Conservation (phyloP, 768 basidiomycete genomes). For the Naematelia encephala region DNA sequence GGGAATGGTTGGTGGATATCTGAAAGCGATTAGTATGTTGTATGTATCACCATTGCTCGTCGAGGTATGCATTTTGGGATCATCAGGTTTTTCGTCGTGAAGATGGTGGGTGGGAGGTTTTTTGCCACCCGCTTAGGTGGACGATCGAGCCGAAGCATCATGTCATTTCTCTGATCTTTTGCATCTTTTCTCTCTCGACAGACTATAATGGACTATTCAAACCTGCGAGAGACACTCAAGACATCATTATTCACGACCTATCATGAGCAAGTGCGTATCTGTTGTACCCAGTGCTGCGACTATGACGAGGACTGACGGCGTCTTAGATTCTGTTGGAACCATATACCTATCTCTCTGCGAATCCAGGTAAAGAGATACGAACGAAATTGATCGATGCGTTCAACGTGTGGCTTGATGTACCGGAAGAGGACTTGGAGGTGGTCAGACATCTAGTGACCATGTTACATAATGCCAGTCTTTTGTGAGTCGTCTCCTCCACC, state of each 20-base stretch:
- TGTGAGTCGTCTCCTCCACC: constrained; percentile 64
- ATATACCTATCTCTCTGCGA: constrained; percentile 73
- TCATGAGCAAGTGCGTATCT: constrained; percentile 23
- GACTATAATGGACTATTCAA: constrained; percentile 37
- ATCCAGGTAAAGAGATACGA: constrained; percentile 90
- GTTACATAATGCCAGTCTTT: constrained; percentile 88
- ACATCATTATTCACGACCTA: constrained; percentile 20
- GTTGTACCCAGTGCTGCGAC: not conserved
- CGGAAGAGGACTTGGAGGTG: constrained; percentile 63
- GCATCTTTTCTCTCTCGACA: not conserved
- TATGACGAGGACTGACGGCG: not conserved
- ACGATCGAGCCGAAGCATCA: not conserved
- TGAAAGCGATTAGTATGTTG: constrained; percentile 2
- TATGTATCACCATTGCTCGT: not conserved
- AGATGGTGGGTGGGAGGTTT: too few relatives aligned
- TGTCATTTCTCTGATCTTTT: not conserved
- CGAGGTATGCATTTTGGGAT: not conserved
- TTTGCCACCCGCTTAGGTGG: not conserved
- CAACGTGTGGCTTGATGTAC: constrained; percentile 85
- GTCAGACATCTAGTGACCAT: constrained; percentile 83
- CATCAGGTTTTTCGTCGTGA: too few relatives aligned
- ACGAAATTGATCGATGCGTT: constrained; percentile 84
- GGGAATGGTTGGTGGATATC: constrained; percentile 33
- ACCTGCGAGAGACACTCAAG: constrained; percentile 24
- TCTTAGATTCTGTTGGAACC: constrained; percentile 74